phyloP scores from a whole-genome alignment of 257 asterid species.

The Echites panduratus region DNA sequence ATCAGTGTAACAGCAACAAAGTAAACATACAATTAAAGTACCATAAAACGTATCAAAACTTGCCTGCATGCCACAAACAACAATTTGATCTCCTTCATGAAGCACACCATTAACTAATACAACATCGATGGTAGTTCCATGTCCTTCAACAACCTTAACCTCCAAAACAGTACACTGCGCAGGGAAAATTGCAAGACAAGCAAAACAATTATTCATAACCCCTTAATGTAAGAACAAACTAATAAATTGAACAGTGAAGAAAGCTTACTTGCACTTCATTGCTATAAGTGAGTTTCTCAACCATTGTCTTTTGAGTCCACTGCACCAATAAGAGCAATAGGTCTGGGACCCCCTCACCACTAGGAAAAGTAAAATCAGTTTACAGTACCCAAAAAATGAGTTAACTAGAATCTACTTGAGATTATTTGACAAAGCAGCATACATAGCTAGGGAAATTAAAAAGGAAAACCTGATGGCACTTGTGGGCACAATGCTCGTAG shows the following conservation, averaged over 20 bases:
- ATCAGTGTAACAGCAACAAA: conserved; percentile 9
- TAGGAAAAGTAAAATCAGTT: conserved; percentile 19
- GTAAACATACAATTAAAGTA: conserved; percentile 14
- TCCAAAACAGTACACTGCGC: conserved; percentile 92
- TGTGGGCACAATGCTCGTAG: conserved; percentile 80
- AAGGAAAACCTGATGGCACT: conserved; percentile 81
- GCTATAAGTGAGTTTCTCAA: conserved; percentile 73
- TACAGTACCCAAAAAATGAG: background rate
- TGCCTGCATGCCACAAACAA: conserved; percentile 97
- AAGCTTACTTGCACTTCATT: conserved; percentile 65
- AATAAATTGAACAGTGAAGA: conserved; percentile 3
- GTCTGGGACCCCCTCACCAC: conserved; percentile 98
- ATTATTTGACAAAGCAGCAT: conserved; percentile 6
- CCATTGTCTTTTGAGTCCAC: conserved; percentile 90
- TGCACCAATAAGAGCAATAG: conserved; percentile 68
- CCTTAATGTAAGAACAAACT: conserved; percentile 4
- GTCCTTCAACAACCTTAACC: conserved; percentile 98
- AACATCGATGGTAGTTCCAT: conserved; percentile 93
- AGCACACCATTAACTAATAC: conserved; percentile 96
- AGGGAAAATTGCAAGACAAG: conserved; percentile 10
- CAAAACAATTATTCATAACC: conserved; percentile 11
- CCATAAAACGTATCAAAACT: conserved; percentile 14
- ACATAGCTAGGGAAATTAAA: conserved; percentile 11
- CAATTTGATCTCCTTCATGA: conserved; percentile 96
- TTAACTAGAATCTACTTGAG: conserved; percentile 5